A percentile compares a stretch with the other conserved stretches of the same genome.
Conservation (phyloP, 345 rosid genomes). For the Murraya koenigii region DNA sequence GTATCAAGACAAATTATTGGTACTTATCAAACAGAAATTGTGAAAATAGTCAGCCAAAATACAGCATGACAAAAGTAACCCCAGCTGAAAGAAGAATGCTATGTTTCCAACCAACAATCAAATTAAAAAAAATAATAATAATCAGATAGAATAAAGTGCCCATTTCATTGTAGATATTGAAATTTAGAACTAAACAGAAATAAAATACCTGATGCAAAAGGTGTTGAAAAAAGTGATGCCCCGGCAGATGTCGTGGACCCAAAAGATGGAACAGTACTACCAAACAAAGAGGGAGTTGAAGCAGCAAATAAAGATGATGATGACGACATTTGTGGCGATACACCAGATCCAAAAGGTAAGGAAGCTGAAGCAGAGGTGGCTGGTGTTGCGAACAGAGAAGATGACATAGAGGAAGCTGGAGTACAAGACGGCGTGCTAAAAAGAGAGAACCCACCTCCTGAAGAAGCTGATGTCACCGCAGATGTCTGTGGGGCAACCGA, state of each 20-base stretch:
- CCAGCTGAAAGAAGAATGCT: background rate
- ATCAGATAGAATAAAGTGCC: background rate
- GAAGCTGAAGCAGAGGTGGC: constrained; percentile 54
- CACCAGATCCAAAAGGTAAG: constrained; percentile 53
- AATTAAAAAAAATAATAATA: background rate
- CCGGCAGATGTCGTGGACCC: constrained; percentile 48
- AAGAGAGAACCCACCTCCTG: constrained; percentile 70
- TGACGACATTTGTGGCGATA: constrained; percentile 42
- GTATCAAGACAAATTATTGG: background rate
- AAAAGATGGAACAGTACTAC: constrained; percentile 44
- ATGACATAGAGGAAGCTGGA: constrained; percentile 39
- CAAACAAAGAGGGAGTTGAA: constrained; percentile 60
- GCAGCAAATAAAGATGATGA: constrained; percentile 54
- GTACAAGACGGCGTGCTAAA: constrained; percentile 62
- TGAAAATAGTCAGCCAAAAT: background rate
- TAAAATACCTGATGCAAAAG: constrained; percentile 58
- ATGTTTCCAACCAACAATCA: background rate
- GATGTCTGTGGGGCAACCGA: constrained; percentile 49
- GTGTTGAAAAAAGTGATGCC: constrained; percentile 56
- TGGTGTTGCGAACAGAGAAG: constrained; percentile 75
- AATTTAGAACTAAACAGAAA: background rate
- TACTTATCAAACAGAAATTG: background rate
- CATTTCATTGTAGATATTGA: background rate
- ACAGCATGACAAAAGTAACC: background rate
- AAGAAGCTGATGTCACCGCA: constrained; percentile 47